Conservation (phyloP, 78 protist species). For the Tieghemostelium lacteum region DNA sequence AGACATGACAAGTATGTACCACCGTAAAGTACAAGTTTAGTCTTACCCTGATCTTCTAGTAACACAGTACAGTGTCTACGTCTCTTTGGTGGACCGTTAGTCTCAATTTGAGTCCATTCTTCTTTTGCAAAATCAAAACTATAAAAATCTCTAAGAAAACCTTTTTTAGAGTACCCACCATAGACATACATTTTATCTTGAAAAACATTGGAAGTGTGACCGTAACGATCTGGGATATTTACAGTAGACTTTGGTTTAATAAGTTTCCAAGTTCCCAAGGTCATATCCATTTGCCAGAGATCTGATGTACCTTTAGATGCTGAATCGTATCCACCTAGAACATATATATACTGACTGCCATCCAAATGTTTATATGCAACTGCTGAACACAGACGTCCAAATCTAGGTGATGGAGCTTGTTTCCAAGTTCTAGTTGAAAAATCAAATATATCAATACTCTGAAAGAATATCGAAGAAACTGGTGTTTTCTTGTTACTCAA, state of each 20-base stretch:
- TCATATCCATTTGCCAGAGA: constrained; percentile 3
- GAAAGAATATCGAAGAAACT: constrained; percentile 28
- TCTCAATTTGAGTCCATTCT: constrained; percentile 26
- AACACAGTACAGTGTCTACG: constrained; percentile 26
- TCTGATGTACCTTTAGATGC: background rate
- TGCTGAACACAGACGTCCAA: constrained; percentile 52
- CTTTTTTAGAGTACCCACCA: constrained; percentile 65
- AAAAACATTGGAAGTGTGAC: constrained; percentile 39
- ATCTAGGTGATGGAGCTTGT: background rate
- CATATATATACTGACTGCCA: constrained; percentile 24
- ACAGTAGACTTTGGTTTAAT: background rate
- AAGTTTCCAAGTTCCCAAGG: constrained; percentile 17
- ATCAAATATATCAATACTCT: background rate
- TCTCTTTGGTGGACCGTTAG: constrained; percentile 53
- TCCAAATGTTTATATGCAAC: constrained; percentile 1
- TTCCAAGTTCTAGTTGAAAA: constrained; percentile 18
- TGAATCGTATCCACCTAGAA: constrained; percentile 50
- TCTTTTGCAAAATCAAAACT: constrained; percentile 43
- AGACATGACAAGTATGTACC: constrained; percentile 65
- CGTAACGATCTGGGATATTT: no score
- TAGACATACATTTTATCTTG: constrained; percentile 60
- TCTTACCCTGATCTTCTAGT: constrained; percentile 10
- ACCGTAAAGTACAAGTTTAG: constrained; percentile 30
- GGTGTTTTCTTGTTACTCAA: background rate
- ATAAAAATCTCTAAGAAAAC: constrained; percentile 50